Evolutionary conservation across 78 protist genomes (phyloP).

Genomic region (Mastigamoeba balamuthi): DNA sequence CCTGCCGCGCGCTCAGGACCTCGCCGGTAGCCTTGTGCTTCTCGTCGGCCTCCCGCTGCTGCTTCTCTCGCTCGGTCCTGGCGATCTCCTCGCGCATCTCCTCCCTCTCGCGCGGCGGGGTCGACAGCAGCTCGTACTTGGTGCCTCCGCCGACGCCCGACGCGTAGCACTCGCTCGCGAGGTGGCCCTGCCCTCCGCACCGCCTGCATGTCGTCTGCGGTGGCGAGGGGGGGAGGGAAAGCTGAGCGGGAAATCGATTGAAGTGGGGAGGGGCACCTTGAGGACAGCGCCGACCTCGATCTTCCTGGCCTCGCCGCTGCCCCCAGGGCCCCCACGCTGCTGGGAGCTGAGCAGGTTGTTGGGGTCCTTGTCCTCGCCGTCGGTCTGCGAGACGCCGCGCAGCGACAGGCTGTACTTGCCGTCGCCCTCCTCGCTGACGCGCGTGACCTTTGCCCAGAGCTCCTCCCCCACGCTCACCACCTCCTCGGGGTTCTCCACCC

Average conservation of each 20-base stretch:
- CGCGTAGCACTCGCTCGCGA: background rate
- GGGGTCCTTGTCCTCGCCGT: background rate
- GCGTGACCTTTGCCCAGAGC: background rate
- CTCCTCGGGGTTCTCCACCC: background rate
- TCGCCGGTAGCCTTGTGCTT: background rate
- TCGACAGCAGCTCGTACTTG: background rate
- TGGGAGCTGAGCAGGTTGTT: too few species aligned
- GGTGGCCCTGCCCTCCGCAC: background rate
- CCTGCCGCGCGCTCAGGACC: background rate
- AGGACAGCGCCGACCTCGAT: background rate
- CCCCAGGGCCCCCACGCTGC: too few species aligned
- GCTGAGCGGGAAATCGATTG: too few species aligned
- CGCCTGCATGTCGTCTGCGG: too few species aligned
- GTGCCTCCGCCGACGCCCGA: background rate
- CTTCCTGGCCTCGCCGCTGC: background rate
- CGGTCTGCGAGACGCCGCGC: background rate
- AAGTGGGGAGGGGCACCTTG: too few species aligned
- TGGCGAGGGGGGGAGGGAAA: too few species aligned
- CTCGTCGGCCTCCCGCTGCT: background rate
- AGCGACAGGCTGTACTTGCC: background rate
- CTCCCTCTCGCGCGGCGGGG: background rate
- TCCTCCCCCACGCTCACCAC: background rate
- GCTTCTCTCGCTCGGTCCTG: background rate
- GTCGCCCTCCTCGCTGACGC: background rate
- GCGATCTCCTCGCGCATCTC: too few species aligned